Evolutionary conservation across 352 stramenopile genomes (phyloP).

Genomic region (Halophytophthora batemanensis): DNA sequence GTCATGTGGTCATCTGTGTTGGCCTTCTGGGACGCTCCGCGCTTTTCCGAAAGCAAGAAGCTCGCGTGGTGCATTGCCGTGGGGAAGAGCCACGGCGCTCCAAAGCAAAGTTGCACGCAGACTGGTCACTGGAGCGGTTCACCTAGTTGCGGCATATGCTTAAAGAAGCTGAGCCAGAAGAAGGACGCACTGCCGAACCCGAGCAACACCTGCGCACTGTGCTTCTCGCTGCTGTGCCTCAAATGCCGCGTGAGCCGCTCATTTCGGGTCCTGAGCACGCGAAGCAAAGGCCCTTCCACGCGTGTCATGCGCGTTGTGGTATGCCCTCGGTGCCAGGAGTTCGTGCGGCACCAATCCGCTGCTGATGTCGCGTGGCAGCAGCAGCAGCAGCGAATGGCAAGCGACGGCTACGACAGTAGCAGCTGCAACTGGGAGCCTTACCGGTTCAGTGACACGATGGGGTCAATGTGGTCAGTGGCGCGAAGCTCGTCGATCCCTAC

Average conservation of each 20-base stretch:
- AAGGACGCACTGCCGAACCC: background rate
- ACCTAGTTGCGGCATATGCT: slow-evolving; percentile 8
- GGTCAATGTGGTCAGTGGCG: no score
- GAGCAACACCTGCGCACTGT: slow-evolving; percentile 10
- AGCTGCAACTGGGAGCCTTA: no score
- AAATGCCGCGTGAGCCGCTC: slow-evolving; percentile 11
- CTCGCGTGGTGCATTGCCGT: slow-evolving; percentile 13
- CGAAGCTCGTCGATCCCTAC: no score
- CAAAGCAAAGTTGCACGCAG: slow-evolving; percentile 1
- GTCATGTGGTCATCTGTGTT: slow-evolving; percentile 14
- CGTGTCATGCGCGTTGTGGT: slow-evolving; percentile 10
- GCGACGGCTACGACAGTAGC: no score
- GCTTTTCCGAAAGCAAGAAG: slow-evolving; percentile 13
- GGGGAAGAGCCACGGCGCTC: slow-evolving; percentile 4
- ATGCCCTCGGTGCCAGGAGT: slow-evolving; percentile 5
- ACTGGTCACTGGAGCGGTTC: slow-evolving; percentile 6
- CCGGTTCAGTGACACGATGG: no score
- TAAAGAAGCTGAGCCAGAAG: slow-evolving; percentile 1
- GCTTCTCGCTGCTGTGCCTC: slow-evolving; percentile 5
- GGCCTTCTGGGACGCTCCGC: slow-evolving; percentile 14
- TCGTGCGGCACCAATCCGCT: slow-evolving; percentile 1
- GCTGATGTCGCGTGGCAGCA: slow-evolving; percentile 12
- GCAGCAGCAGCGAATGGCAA: slow-evolving; percentile 6
- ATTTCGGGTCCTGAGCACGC: slow-evolving; percentile 11
- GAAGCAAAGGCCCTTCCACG: slow-evolving; percentile 5